Percentiles rank a stretch among this genome's conserved stretches.
phyloP scores from a whole-genome alignment of 768 basidiomycete species.

The Rhizopogon salebrosus region DNA sequence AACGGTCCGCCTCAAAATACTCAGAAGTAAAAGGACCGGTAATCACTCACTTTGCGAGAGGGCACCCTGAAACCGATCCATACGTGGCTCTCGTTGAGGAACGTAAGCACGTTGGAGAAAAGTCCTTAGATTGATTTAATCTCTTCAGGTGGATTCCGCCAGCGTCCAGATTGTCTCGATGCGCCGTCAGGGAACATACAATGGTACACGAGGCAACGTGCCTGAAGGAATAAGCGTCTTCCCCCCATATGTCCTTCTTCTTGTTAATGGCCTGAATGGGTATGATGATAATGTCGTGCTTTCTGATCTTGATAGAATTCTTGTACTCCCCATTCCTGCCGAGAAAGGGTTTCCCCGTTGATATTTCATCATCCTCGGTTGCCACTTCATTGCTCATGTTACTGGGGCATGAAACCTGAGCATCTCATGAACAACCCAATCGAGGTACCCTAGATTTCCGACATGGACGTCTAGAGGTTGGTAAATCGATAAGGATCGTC shows the following conservation, averaged over 20 bases:
- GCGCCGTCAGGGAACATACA: slow-evolving; percentile 16
- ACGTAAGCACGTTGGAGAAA: slow-evolving; percentile 50
- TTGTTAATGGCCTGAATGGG: slow-evolving; percentile 60
- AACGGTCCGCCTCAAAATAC: slow-evolving; percentile 5
- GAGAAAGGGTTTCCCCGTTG: slow-evolving; percentile 33
- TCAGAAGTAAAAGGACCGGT: not conserved
- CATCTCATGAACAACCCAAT: slow-evolving; percentile 55
- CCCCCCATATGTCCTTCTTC: slow-evolving; percentile 52
- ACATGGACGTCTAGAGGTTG: slow-evolving; percentile 25
- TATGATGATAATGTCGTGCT: slow-evolving; percentile 54
- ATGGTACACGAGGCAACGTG: slow-evolving; percentile 27
- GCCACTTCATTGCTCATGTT: slow-evolving; percentile 51
- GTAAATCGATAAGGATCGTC: slow-evolving; percentile 16
- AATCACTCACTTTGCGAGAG: slow-evolving; percentile 49
- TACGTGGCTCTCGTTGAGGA: slow-evolving; percentile 53
- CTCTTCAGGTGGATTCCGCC: slow-evolving; percentile 35
- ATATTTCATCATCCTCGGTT: slow-evolving; percentile 44
- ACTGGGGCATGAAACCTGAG: slow-evolving; percentile 54
- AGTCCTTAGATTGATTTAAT: slow-evolving; percentile 43
- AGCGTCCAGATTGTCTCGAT: slow-evolving; percentile 42
- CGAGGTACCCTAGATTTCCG: slow-evolving; percentile 47
- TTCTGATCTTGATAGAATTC: slow-evolving; percentile 32
- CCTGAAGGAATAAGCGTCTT: slow-evolving; percentile 59
- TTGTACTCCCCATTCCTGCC: slow-evolving; percentile 28
- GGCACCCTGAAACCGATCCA: slow-evolving; percentile 63